Base-by-base conservation (phyloP, 1,139 yeast genomes). In the Yamadazyma mexicana region DNA sequence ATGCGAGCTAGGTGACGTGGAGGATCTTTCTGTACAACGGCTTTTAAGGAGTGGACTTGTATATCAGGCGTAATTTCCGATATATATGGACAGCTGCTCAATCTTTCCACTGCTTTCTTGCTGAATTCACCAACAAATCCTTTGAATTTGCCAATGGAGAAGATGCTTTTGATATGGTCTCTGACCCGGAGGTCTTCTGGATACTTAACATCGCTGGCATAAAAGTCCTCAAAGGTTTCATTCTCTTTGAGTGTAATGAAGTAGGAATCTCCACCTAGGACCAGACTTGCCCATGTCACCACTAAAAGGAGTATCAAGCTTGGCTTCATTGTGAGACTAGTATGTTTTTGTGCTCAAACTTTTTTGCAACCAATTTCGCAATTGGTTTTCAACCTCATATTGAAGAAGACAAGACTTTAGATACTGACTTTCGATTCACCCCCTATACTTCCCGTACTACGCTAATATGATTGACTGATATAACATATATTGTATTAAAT, bases 1-100 rank as follows among this genome's bases (percentile, higher is more conserved):
- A 83, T 50, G 30, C 89, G 59, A 0, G 83, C 86, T 42, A 85
- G 64, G 53, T 85, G 94, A 34, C 87, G 62, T 0, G 94, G 91
- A 0, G 89, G 83, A 40, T 72, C 63, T 12, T 59, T 52, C 40
- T 69, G 73, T 2, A 49, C 49, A 11, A 44, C 54, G 4, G 59
- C 47, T 2, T 64, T 68, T 38, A 67, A 73, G 0, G 84, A 78
- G 34, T 69, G 64, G 15, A 84, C 66, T 1, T 61, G 54, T 4
- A 77, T 61, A 58, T 85, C 88, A 11, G 80, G 81, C 0, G 82
- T 75, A 2, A 85, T 64, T 25, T 77, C 81, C 3, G 78, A 77
- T 11, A 84, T 79, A 36, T 67, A 49, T 2, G 77, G 77, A 50
- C 77, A 70, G 24, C 58, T 62, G 31, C 66, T 65, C 40, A 84